Evolutionary conservation across 208 protist species (phyloP), one percentile per base, ranked within the genome.

Genomic region (Trypanosoma scelopori): DNA sequence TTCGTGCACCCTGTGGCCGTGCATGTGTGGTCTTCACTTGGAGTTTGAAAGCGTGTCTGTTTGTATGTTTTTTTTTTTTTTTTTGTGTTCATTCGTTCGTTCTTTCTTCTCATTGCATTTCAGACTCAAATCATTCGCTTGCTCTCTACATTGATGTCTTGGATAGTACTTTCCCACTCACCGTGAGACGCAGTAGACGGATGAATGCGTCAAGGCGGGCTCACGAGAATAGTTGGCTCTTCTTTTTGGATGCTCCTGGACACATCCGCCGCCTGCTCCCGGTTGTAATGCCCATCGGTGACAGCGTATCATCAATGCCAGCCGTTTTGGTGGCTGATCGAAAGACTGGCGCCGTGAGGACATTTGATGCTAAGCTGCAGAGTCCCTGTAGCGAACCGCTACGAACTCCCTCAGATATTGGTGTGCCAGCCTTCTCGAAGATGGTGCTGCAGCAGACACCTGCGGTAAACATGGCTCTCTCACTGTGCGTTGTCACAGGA

Each of bases 141-240:
- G n/a, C 9, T 23, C 30, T 13, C 9, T 9, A 37, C 22, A 45
- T 18, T 18, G 37, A 20, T 41, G 28, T 20, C 18, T 32, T 48
- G 20, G 20, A 25, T 20, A 18, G 28, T 5, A 18, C 3, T 45
- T 46, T 23, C 45, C 39, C 51, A 41, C 39, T 22, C 23, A 48
- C 9, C 49, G 41, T 22, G 43, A 61, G 25, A 27, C 47, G 15
- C 49, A 1, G 9, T 13, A 46, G n/a, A 47, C 32, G 16, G 15
- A 64, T 64, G 58, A 53, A 64, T 15, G 42, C 22, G 11, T 49
- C 22, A 20, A 49, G 50, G 41, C 35, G 28, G n/a, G 49, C 48
- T 13, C 62, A 67, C 41, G 62, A 67, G 22, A 5, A 25, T n/a
- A 67, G 37, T 48, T 67, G 62, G 62, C 30, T 67, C 11, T 67